Evolutionary conservation across 2,329 filamentous ascomycete species (phyloP).

Genomic region (Chalaropsis thielavioides): DNA sequence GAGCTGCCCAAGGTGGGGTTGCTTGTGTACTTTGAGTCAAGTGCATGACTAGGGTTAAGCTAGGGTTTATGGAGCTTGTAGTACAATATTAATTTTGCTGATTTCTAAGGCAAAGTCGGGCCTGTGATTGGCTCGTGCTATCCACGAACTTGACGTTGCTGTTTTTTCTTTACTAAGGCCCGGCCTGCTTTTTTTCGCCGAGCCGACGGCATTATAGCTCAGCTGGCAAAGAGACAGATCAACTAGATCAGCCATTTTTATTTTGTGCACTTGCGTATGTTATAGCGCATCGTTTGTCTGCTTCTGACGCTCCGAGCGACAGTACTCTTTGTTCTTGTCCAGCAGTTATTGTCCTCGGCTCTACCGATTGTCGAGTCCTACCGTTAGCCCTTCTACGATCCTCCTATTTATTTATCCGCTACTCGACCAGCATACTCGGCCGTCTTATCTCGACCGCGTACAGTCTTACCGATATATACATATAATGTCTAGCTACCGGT

Average conservation of each 20-base stretch:
- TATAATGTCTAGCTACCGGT: conserved; percentile 13
- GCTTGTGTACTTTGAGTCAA: background rate
- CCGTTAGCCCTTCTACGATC: background rate
- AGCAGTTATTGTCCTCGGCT: background rate
- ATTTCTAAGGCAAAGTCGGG: conserved; percentile 5
- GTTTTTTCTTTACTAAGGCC: conserved; percentile 9
- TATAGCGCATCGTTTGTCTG: background rate
- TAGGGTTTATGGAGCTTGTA: conserved; percentile 4
- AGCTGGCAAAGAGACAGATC: background rate
- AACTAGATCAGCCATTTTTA: background rate
- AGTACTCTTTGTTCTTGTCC: background rate
- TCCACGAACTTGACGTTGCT: background rate
- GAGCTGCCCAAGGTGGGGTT: background rate
- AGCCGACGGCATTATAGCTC: background rate
- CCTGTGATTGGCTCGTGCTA: conserved; percentile 11
- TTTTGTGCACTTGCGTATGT: background rate
- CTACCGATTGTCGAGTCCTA: background rate
- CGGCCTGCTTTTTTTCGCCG: background rate
- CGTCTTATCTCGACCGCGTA: background rate
- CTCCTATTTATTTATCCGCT: background rate
- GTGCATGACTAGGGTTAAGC: background rate
- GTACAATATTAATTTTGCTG: background rate
- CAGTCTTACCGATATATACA: background rate
- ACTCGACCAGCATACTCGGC: background rate
- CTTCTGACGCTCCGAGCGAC: background rate